Base-by-base conservation (phyloP, 441 rosid genomes). In the Pelargonium fulgidum region DNA sequence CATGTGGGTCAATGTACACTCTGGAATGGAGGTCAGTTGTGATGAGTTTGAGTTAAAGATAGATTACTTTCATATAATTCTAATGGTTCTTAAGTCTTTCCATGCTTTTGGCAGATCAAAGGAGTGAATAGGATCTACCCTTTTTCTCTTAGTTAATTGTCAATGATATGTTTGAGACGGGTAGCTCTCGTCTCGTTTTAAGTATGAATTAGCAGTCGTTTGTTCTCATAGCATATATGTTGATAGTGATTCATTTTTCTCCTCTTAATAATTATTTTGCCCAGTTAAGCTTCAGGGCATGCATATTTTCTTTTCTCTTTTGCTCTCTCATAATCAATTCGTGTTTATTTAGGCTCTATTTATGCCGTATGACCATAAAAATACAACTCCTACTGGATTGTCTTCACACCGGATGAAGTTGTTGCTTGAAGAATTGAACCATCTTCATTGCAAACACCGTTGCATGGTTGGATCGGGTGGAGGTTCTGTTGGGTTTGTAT, bases 351-450 rank as follows among this genome's bases (percentile, higher is more conserved):
- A 95, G 98, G 98, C 98, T 39, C 79, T 95, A 48, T 95, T 95
- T 78, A 95, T 95, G 99, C 99, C 99, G 5, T 90, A 92, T 72
- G 99, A 95, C 82, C 98, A 95, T 82, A 92, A 81, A 82, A 95
- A 95, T 76, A 83, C 80, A 41, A 92, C 97, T 36, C 99, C 99
- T 17, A 80, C 71, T 12, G 97, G 96, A 68, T 76, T 84, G 65
- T 79, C 87, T 29, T 84, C 93, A 0, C 74, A 73, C 62, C 78
- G 41, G 67, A 95, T 95, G 97, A 83, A 84, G 70, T 72, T 80
- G 22, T 69, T 95, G 86, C 98, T 95, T 48, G 89, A 84, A 77
- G 78, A 87, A 76, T 74, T 95, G 68, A 90, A 92, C 75, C 80
- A 78, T 70, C 77, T 73, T 48, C 97, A 91, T 76, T 93, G 92